Base-by-base conservation (phyloP, 257 asterid species). In the Oldenlandia corymbosa region DNA sequence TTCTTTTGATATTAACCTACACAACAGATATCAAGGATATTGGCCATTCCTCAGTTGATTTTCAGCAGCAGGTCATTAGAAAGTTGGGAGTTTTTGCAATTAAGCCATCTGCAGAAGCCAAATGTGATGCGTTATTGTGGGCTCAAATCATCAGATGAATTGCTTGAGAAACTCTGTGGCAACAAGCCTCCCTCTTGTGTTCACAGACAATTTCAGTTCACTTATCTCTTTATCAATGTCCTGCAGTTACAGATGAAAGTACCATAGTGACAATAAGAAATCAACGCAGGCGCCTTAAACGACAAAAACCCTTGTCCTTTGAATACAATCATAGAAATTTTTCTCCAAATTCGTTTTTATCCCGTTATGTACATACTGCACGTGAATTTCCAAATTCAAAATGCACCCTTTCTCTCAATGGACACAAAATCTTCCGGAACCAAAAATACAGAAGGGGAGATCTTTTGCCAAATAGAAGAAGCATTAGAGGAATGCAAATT, bases 91-190 rank as follows among this genome's bases (percentile, higher is more conserved):
- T 37, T 37, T 37, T 13, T 37, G 43, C 12, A 37, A 37, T 37
- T 37, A 50, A 16, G 51, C 21, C 18, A 46, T 46, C 51, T 46
- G 20, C 51, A 10, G 37, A n/a, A 53, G 45, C 49, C 53, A 65
- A 52, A 52, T 24, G 17, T 26, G 7, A 46, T 5, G 14, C 11
- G 32, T 48, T 5, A n/a, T n/a, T 48, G 36, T 56, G 37, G 27
- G 47, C 18, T 62, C 49, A 24, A 56, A 23, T 26, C 20, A 42
- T 87, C 80, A 93, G 72, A 93, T 74, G 71, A 93, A 93, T 65
- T 93, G 97, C 88, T 93, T 93, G 60, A 93, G 86, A 81, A 93
- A 93, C 87, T 93, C 97, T 2, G 97, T 84, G 9, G 99, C 99
- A 53, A 93, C 99, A 21, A 93, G 94, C 73, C 99, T 83, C 69